These are phyloP conservation scores for Amanita fuliginea DNA, from an alignment of 768 basidiomycete genomes.

Conservation along the genomic window DNA sequence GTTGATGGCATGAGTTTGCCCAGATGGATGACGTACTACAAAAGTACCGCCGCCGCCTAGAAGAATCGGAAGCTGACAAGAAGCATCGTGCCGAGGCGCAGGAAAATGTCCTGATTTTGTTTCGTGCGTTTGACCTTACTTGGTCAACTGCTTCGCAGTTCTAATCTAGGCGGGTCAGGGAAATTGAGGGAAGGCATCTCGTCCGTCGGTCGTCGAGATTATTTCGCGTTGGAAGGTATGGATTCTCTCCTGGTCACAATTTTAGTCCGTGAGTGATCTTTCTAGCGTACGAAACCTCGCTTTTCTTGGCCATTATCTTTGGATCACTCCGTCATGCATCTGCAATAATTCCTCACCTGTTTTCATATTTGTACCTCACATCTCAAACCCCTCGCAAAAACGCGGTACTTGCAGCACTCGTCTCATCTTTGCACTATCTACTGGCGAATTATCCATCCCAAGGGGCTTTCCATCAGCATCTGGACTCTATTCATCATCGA, in stretches of 20 bases:
- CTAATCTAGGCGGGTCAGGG: conserved; percentile 28
- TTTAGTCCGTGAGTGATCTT: not conserved
- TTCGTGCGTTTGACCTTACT: conserved; percentile 37
- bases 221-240: conserved; percentile 60
- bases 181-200: conserved; percentile 68
- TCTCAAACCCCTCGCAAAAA: conserved; percentile 13
- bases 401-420: conserved; percentile 24
- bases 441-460: conserved; percentile 56
- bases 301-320: conserved; percentile 55
- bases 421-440: conserved; percentile 51
- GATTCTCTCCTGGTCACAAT: not conserved
- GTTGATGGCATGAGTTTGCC: not conserved
- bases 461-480: conserved; percentile 35
- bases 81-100: conserved; percentile 41
- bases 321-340: conserved; percentile 48
- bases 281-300: conserved; percentile 64
- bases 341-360: conserved; percentile 48
- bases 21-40: conserved; percentile 42
- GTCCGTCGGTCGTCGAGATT: conserved; percentile 46
- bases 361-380: conserved; percentile 35
- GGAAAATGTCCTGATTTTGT: conserved; percentile 62
- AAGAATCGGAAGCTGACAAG: conserved; percentile 21
- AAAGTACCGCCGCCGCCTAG: conserved; percentile 18
- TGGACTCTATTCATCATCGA: conserved; percentile 26
- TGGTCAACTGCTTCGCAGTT: not conserved